Percentiles rank a stretch among this genome's conserved stretches.
Conservation (phyloP, 2,329 filamentous ascomycete genomes). For the Eurotiales sp. region DNA sequence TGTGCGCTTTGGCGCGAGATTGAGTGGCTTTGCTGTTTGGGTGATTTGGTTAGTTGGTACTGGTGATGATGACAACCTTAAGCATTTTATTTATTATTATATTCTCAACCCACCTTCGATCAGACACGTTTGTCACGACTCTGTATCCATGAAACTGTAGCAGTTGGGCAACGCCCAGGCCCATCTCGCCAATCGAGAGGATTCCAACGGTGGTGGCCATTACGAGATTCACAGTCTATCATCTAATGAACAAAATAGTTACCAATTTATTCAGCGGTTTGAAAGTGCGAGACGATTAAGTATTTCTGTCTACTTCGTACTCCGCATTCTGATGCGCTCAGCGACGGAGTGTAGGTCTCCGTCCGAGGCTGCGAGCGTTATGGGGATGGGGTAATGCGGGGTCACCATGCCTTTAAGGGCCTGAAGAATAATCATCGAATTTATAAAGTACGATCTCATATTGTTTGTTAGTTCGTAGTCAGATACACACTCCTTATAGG, state of each 20-base stretch:
- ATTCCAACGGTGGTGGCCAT: not conserved
- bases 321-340: not conserved
- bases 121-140: not conserved
- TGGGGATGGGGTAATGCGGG: not conserved
- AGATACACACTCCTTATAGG: too few relatives aligned
- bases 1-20: not conserved
- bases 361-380: not conserved
- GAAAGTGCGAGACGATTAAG: too few relatives aligned
- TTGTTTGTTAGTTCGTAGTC: too few relatives aligned
- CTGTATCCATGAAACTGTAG: not conserved
- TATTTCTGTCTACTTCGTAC: not conserved
- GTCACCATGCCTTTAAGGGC: too few relatives aligned
- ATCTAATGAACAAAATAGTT: too few relatives aligned
- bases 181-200: not conserved
- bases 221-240: not conserved
- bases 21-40: not conserved
- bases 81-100: too few relatives aligned
- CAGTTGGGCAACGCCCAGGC: not conserved
- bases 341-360: not conserved
- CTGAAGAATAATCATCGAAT: too few relatives aligned
- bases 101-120: too few relatives aligned
- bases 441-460: too few relatives aligned
- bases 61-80: not conserved
- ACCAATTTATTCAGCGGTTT: too few relatives aligned
- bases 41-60: too few relatives aligned